Evolutionary conservation across 495 filamentous ascomycete genomes (phyloP), one percentile per base, ranked within the genome.

Genomic region (Margaritispora aquatica): DNA sequence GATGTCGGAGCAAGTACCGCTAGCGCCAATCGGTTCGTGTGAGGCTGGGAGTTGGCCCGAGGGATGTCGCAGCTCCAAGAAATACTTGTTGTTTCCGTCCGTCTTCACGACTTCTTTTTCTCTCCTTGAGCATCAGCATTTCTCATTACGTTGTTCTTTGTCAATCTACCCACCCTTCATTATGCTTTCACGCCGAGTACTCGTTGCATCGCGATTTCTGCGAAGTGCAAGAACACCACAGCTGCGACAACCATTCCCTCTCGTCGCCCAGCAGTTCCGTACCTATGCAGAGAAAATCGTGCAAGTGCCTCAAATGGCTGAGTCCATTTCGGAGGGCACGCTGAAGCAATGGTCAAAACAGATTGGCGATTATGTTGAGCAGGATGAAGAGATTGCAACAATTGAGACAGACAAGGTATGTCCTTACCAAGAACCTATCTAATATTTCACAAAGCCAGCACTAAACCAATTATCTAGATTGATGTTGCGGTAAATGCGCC

Each of bases 381-480:
- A 87, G 68, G 95, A 97, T 68, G 95, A 99, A 73, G 95, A 97
- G 71, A 94, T 99, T 69, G 95, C 94, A 26, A 96, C 95, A 31
- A 99, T 99, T 69, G 94, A 99, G 74, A 99, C 94, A n/a, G 95
- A 99, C 80, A 99, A 99, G 88, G 92, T 92, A 79, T 61, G 73
- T 49, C 50, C 52, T 23, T 41, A 44, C 10, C 15, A 29, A 19
- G 27, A 15, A 36, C 22, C 19, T 38, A 17, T 20, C 26, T 36
- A 57, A 4, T 23, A 21, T 49, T 5, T 34, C 59, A 13, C 61
- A 29, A 50, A 2, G 48, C 23, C 24, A 54, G 50, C 13, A 26
- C 46, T 52, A 31, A 23, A 26, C 29, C 29, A 3, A 52, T n/a
- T 47, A 29, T 46, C 26, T 10, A 61, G 51, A 67, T 62, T 21